A percentile compares a stretch with the other conserved stretches of the same genome.
These are phyloP conservation scores for Tetradesmus obliquus DNA, from an alignment of 139 green algal species.

Conservation along the genomic window DNA sequence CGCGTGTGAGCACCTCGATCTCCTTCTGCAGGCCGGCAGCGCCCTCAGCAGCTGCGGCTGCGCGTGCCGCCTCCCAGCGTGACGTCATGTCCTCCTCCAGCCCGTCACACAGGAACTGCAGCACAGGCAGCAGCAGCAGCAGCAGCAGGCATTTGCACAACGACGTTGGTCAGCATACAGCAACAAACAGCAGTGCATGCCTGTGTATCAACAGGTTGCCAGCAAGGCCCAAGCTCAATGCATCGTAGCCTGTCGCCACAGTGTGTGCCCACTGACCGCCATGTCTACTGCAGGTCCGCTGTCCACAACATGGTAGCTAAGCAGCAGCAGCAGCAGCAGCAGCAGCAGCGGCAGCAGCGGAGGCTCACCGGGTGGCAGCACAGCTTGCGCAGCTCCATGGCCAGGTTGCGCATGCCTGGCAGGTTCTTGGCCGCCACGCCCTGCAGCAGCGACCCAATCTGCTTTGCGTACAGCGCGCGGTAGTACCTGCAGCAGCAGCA, in stretches of 20 bases:
- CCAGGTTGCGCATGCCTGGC: constrained; percentile 86
- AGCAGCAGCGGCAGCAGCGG: not conserved
- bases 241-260: no score
- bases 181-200: no score
- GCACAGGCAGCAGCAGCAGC: not conserved
- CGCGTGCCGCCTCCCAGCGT: constrained; percentile 25
- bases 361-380: constrained; percentile 91
- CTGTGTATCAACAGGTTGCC: no score
- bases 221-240: no score
- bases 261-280: no score
- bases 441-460: constrained; percentile 73
- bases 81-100: constrained; percentile 84
- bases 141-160: not conserved
- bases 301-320: not conserved
- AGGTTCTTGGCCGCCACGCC: constrained; percentile 73
- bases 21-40: constrained; percentile 41
- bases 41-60: not conserved
- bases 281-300: no score
- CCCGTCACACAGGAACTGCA: constrained; percentile 88
- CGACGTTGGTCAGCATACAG: no score
- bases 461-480: constrained; percentile 64
- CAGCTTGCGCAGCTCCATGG: constrained; percentile 97
- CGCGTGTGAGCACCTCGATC: constrained; percentile 72
- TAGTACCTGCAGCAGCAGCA: constrained; percentile 45
- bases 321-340: constrained; percentile 11